Evolutionary conservation across 2,329 filamentous ascomycete genomes (phyloP).

Genomic region (Leptographium radiaticola): DNA sequence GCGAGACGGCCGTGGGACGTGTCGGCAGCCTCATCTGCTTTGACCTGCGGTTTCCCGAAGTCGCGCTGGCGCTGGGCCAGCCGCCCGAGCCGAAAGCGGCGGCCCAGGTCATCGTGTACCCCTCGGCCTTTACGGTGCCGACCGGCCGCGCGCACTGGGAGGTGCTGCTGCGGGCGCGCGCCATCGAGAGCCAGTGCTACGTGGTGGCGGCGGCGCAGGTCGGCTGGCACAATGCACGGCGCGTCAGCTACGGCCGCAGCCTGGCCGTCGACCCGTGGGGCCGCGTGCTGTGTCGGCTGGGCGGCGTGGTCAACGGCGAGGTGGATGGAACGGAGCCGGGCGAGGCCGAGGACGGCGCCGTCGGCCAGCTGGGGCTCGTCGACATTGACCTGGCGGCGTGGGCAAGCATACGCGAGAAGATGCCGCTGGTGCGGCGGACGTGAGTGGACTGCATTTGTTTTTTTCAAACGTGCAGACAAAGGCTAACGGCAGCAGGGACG

Average conservation of each 20-base stretch:
- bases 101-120: slow-evolving; percentile 72
- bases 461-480: neutral
- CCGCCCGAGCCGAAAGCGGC: slow-evolving; percentile 20
- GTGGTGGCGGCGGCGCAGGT: slow-evolving; percentile 77
- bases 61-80: slow-evolving; percentile 50
- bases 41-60: slow-evolving; percentile 74
- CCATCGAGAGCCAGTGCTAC: slow-evolving; percentile 81
- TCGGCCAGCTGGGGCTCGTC: slow-evolving; percentile 39
- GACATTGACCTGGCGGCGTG: slow-evolving; percentile 37
- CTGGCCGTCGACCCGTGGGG: slow-evolving; percentile 86
- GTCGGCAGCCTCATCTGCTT: slow-evolving; percentile 81
- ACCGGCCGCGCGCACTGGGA: slow-evolving; percentile 85
- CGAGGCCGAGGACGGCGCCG: slow-evolving; percentile 19
- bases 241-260: slow-evolving; percentile 74
- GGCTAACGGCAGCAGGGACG: slow-evolving; percentile 31
- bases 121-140: slow-evolving; percentile 78
- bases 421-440: slow-evolving; percentile 39
- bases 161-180: slow-evolving; percentile 60
- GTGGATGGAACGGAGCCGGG: slow-evolving; percentile 15
- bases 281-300: slow-evolving; percentile 51
- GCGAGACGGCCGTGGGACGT: slow-evolving; percentile 59
- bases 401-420: slow-evolving; percentile 34
- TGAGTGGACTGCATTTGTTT: slow-evolving; percentile 21
- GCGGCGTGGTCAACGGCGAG: slow-evolving; percentile 33
- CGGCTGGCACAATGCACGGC: slow-evolving; percentile 46